phyloP scores from a whole-genome alignment of 768 basidiomycete species.

The Lactifluus pinguis region DNA sequence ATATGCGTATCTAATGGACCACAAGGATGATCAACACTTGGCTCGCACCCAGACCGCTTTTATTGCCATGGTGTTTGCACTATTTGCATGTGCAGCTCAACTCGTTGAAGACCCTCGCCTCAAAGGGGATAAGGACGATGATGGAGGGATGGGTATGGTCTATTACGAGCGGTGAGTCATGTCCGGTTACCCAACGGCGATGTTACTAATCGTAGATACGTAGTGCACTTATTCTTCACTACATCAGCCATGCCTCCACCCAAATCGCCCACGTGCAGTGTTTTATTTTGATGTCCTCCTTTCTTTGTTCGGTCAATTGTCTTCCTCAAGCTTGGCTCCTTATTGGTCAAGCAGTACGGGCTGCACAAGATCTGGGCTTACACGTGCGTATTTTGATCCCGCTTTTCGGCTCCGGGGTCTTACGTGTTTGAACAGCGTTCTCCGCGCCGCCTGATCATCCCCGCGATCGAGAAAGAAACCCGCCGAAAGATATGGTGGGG shows the following conservation, averaged over 20 bases:
- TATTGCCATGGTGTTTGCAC: slow-evolving; percentile 73
- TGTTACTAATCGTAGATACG: background rate
- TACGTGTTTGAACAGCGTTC: slow-evolving; percentile 50
- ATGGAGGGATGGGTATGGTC: slow-evolving; percentile 83
- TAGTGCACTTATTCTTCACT: slow-evolving; percentile 84
- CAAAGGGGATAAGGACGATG: slow-evolving; percentile 49
- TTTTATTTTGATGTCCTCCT: slow-evolving; percentile 81
- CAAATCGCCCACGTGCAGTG: slow-evolving; percentile 86
- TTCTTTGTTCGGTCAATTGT: slow-evolving; percentile 88
- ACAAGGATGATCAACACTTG: slow-evolving; percentile 41
- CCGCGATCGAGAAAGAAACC: slow-evolving; percentile 78
- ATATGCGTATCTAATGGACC: slow-evolving; percentile 70
- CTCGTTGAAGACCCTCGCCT: slow-evolving; percentile 69
- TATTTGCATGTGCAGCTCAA: slow-evolving; percentile 82
- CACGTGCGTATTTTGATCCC: slow-evolving; percentile 50
- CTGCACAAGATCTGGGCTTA: slow-evolving; percentile 84
- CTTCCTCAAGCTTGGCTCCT: slow-evolving; percentile 92
- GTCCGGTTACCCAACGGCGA: background rate
- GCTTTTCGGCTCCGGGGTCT: slow-evolving; percentile 18
- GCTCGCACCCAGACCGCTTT: slow-evolving; percentile 63
- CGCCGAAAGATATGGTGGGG: slow-evolving; percentile 92
- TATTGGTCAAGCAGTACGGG: slow-evolving; percentile 82
- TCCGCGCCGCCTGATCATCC: slow-evolving; percentile 59
- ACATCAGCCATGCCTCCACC: slow-evolving; percentile 82
- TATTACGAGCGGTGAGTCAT: slow-evolving; percentile 73